Conservation (phyloP, 352 stramenopile species). For the Globisporangium splendens region DNA sequence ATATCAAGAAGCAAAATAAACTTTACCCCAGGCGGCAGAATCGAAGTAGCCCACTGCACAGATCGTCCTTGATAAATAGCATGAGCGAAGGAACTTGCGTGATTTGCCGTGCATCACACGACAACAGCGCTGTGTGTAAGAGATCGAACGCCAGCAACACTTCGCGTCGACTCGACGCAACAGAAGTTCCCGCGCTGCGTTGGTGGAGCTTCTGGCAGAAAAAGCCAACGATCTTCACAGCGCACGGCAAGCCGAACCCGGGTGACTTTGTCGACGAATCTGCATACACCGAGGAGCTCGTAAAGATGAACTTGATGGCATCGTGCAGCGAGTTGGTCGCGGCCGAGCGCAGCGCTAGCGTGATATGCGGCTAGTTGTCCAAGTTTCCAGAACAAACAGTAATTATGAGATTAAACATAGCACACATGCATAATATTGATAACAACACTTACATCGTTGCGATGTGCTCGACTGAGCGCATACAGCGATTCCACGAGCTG, state of each 20-base stretch:
- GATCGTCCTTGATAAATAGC: conserved; percentile 82
- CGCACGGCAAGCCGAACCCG: conserved; percentile 70
- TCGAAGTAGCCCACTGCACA: conserved; percentile 69
- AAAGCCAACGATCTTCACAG: conserved; percentile 78
- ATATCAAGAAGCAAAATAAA: neutral
- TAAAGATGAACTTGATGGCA: conserved; percentile 66
- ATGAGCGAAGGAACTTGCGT: conserved; percentile 60
- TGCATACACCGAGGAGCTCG: conserved; percentile 44
- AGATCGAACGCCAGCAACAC: conserved; percentile 71
- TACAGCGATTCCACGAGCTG: conserved; percentile 95
- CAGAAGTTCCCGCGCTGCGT: conserved; percentile 21
- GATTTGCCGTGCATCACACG: conserved; percentile 49
- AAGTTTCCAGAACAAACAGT: neutral
- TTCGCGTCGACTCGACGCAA: conserved; percentile 40
- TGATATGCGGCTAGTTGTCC: conserved; percentile 45
- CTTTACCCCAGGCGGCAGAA: conserved; percentile 67
- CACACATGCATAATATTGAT: neutral
- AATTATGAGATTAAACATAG: conserved; percentile 4
- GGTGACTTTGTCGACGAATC: conserved; percentile 18
- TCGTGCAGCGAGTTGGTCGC: conserved; percentile 63
- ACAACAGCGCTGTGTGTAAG: conserved; percentile 46
- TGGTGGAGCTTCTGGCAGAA: conserved; percentile 78
- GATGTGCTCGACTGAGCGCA: conserved; percentile 81
- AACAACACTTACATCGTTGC: conserved; percentile 43
- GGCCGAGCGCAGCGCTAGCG: conserved; percentile 53